Conservation (phyloP, 768 basidiomycete genomes). For the Termitomyces sp. region DNA sequence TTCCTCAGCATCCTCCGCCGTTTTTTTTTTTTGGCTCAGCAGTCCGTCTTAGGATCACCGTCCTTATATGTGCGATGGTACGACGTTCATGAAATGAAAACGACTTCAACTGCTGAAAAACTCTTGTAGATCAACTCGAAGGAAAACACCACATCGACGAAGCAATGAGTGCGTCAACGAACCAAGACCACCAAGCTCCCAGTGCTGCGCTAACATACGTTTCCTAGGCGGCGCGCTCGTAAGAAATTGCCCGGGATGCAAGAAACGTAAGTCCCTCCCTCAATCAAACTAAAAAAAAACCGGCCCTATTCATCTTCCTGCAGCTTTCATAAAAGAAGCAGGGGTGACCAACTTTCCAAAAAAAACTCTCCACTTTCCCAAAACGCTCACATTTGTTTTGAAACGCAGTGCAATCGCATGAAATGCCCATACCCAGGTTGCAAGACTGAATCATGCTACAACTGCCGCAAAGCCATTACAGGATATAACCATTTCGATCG, state of each 20-base stretch:
- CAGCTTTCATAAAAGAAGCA: constrained; percentile 75
- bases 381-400: background rate
- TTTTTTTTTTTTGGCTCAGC: background rate
- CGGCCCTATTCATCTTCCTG: background rate
- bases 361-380: background rate
- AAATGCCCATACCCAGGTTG: constrained; percentile 60
- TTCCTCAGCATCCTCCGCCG: background rate
- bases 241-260: constrained; percentile 84
- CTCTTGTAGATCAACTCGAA: constrained; percentile 21
- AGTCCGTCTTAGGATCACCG: constrained; percentile 56
- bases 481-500: constrained; percentile 77
- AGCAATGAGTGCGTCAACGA: constrained; percentile 70
- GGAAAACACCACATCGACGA: constrained; percentile 80
- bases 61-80: constrained; percentile 75
- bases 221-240: constrained; percentile 67
- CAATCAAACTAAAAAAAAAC: background rate
- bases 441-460: constrained; percentile 71
- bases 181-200: background rate
- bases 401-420: constrained; percentile 91
- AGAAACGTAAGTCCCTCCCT: constrained; percentile 48
- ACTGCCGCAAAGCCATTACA: constrained; percentile 66
- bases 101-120: background rate
- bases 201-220: background rate
- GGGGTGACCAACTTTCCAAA: constrained; percentile 47
- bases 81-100: background rate